A percentile compares a stretch with the other conserved stretches of the same genome.
These are phyloP conservation scores for Amanita pseudoporphyria DNA, from an alignment of 768 basidiomycete genomes.

Conservation along the genomic window DNA sequence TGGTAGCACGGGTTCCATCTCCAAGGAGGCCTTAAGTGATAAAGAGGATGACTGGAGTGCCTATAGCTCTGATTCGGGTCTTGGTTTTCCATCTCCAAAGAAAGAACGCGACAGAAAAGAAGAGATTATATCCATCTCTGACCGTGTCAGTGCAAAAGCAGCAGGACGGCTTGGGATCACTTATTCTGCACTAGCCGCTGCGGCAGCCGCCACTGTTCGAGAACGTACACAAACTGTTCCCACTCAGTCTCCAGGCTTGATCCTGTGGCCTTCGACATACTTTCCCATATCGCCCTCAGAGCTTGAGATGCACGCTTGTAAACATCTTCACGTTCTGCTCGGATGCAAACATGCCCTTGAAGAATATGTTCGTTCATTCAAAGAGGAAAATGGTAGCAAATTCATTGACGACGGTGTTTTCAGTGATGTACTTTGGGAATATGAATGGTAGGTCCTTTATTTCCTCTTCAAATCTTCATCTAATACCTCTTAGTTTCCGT, in stretches of 20 bases:
- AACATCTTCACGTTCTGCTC: constrained; percentile 54
- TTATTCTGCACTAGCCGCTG: constrained; percentile 21
- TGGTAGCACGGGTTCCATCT: background rate
- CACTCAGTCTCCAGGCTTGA: constrained; percentile 52
- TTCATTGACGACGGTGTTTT: constrained; percentile 27
- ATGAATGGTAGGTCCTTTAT: constrained; percentile 39
- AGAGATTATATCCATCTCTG: background rate
- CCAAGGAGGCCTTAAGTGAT: background rate
- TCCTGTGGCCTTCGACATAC: constrained; percentile 51
- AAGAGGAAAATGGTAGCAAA: constrained; percentile 27
- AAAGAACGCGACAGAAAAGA: background rate
- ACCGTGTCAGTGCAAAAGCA: constrained; percentile 27
- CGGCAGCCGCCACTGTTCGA: constrained; percentile 9
- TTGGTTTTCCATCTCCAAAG: background rate
- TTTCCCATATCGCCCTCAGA: constrained; percentile 47
- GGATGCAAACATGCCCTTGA: constrained; percentile 50
- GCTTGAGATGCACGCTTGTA: constrained; percentile 70
- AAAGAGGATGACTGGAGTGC: background rate
- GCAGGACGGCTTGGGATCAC: constrained; percentile 31
- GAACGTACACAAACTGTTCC: constrained; percentile 8
- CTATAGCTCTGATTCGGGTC: constrained; percentile 7
- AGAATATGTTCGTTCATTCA: constrained; percentile 33
- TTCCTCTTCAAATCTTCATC: background rate
- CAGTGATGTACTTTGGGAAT: constrained; percentile 39
- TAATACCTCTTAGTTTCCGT: constrained; percentile 40